Percentiles rank a stretch among this genome's conserved stretches.
Evolutionary conservation across 2,329 filamentous ascomycete genomes (phyloP).

Genomic region (Xylariaceae sp.): DNA sequence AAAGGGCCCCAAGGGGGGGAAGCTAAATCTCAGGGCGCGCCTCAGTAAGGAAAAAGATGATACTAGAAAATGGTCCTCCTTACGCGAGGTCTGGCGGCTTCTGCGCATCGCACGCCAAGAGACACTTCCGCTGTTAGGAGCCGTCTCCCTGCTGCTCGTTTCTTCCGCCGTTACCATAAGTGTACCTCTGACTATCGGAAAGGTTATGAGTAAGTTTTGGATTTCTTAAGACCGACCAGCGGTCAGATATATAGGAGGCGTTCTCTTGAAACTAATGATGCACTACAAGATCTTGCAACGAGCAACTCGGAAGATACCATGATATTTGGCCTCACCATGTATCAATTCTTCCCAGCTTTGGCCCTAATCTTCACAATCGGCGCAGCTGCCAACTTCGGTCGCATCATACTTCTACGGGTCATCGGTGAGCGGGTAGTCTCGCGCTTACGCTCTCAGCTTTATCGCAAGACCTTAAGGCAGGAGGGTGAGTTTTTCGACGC

Average conservation of each 20-base stretch:
- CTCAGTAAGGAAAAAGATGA: constrained; percentile 74
- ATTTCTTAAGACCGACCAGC: not conserved
- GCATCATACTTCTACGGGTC: constrained; percentile 87
- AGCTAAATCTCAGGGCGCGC: constrained; percentile 83
- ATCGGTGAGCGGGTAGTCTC: constrained; percentile 94
- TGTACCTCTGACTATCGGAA: constrained; percentile 92
- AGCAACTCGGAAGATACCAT: constrained; percentile 59
- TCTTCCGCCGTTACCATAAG: constrained; percentile 94
- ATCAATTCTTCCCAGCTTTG: constrained; percentile 82
- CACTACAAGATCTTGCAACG: constrained; percentile 66
- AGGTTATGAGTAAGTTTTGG: constrained; percentile 56
- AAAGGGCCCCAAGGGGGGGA: constrained; percentile 77
- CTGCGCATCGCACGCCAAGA: constrained; percentile 87
- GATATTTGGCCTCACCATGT: constrained; percentile 77
- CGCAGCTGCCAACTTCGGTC: constrained; percentile 85
- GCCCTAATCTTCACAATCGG: constrained; percentile 72
- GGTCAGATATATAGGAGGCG: not conserved
- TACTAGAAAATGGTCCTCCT: constrained; percentile 52
- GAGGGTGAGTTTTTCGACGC: constrained; percentile 99
- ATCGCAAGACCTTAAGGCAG: constrained; percentile 88
- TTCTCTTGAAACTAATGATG: constrained; percentile 7
- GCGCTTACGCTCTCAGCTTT: constrained; percentile 80
- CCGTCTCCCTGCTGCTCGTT: constrained; percentile 78
- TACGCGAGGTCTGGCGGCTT: constrained; percentile 75
- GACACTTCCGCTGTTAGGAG: constrained; percentile 66